These are phyloP conservation scores for Obba rivulosa DNA, from an alignment of 768 basidiomycete species.

Conservation along the genomic window DNA sequence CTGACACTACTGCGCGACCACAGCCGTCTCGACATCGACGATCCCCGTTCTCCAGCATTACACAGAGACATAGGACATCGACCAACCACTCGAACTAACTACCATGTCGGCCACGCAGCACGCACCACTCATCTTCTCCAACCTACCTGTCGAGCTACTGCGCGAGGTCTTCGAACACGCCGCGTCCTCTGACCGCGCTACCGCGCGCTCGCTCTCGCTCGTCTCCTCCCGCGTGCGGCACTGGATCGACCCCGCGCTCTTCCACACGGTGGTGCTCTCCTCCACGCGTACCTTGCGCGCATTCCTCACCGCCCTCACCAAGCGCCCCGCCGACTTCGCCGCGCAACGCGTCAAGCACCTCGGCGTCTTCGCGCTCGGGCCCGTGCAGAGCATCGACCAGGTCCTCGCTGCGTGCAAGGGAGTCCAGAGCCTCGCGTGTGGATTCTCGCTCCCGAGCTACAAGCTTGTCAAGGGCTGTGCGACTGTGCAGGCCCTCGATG, in stretches of 20 bases:
- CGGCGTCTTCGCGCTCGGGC: conserved; percentile 31
- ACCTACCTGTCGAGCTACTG: conserved; percentile 30
- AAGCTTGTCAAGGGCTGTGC: conserved; percentile 10
- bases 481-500: conserved; percentile 13
- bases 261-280: conserved; percentile 32
- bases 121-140: conserved; percentile 15
- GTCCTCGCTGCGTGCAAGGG: conserved; percentile 27
- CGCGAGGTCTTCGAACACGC: conserved; percentile 32
- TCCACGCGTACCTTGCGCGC: conserved; percentile 24
- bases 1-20: no score
- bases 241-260: conserved; percentile 31
- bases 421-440: conserved; percentile 30
- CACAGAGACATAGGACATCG: background rate
- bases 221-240: conserved; percentile 29
- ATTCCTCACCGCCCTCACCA: conserved; percentile 24
- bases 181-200: conserved; percentile 20
- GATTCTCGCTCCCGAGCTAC: conserved; percentile 28
- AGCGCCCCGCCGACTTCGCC: conserved; percentile 22
- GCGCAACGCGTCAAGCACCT: conserved; percentile 25
- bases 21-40: no score
- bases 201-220: conserved; percentile 29
- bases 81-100: background rate
- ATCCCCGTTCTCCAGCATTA: no score
- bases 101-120: conserved; percentile 3
- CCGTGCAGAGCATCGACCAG: conserved; percentile 25